Evolutionary conservation across 139 green algal genomes (phyloP).

Genomic region (Chlorella sp.): DNA sequence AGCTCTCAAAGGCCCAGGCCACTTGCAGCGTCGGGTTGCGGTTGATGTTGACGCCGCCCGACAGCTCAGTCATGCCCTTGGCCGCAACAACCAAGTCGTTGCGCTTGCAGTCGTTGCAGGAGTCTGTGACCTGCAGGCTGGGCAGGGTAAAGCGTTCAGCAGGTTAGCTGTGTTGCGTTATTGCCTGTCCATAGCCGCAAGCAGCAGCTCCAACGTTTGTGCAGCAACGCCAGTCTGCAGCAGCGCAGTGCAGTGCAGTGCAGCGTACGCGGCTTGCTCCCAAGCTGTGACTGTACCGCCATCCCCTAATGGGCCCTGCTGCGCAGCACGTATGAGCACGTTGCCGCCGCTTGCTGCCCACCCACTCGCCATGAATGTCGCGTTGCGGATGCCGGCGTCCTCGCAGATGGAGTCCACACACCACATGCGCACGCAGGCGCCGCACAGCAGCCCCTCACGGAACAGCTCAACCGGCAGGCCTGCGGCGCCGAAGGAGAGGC

Average conservation of each 20-base stretch:
- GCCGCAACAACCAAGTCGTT: conserved; percentile 26
- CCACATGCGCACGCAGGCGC: conserved; percentile 33
- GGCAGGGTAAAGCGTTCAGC: no score
- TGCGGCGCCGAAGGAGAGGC: not conserved
- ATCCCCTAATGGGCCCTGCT: no score
- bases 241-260: no score
- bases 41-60: conserved; percentile 16
- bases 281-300: no score
- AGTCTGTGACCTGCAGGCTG: not conserved
- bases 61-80: conserved; percentile 9
- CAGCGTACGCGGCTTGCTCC: no score
- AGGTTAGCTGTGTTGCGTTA: no score
- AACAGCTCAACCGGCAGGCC: conserved; percentile 21
- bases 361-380: conserved; percentile 27
- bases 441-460: conserved; percentile 23
- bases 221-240: no score
- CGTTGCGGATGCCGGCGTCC: not conserved
- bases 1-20: conserved; percentile 28
- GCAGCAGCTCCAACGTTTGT: no score
- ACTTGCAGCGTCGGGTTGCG: conserved; percentile 27
- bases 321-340: no score
- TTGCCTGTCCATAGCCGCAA: no score
- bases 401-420: conserved; percentile 38
- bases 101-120: conserved; percentile 38
- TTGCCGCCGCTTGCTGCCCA: no score